These are phyloP conservation scores for Aspergillus mulundensis DNA, from an alignment of 495 filamentous ascomycete species.

Conservation along the genomic window DNA sequence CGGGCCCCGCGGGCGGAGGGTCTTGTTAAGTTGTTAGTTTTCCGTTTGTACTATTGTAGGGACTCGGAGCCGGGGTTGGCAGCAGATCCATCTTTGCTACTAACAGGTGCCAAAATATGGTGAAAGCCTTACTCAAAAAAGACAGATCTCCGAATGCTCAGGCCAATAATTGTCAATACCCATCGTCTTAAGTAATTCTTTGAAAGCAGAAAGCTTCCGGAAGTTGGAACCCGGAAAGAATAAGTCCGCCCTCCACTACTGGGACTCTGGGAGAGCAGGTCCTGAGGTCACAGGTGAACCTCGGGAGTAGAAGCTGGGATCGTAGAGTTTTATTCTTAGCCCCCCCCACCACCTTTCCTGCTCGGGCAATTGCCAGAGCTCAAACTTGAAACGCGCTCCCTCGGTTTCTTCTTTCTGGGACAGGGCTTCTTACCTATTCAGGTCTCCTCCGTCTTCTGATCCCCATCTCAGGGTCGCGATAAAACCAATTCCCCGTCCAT, in stretches of 20 bases:
- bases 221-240: constrained; percentile 3
- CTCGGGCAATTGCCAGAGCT: constrained; percentile 8
- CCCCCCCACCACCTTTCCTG: constrained; percentile 4
- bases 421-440: constrained; percentile 1
- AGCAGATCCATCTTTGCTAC: neutral
- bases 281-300: neutral
- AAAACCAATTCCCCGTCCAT: neutral
- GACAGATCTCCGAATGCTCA: neutral
- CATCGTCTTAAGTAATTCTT: constrained; percentile 1
- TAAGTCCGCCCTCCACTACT: constrained; percentile 8
- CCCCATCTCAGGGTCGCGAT: neutral
- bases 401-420: constrained; percentile 17
- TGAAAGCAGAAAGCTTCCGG: neutral
- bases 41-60: too few species aligned
- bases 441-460: constrained; percentile 6
- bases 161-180: neutral
- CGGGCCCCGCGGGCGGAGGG: constrained; percentile 2
- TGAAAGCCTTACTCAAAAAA: neutral
- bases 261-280: too few species aligned
- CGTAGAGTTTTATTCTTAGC: neutral
- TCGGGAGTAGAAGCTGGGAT: neutral
- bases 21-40: too few species aligned
- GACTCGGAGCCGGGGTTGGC: neutral
- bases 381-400: constrained; percentile 9
- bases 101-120: neutral